phyloP scores from a whole-genome alignment of 2,329 filamentous ascomycete genomes.

The Diplodia mutila region DNA sequence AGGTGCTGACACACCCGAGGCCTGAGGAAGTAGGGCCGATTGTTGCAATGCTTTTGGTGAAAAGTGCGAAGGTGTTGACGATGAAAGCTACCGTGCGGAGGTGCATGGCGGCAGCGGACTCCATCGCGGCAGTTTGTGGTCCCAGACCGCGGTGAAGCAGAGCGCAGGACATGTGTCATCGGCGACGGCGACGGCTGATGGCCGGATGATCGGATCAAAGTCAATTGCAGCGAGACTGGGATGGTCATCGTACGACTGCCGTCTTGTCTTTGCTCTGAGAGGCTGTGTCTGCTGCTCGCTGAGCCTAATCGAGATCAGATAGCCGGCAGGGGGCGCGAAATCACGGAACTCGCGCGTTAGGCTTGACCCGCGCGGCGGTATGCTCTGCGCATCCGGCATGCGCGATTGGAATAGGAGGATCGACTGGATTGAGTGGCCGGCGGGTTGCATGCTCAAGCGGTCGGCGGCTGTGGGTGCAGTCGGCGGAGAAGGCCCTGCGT shows the following conservation, averaged over 20 bases:
- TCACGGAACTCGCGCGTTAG: constrained; percentile 13
- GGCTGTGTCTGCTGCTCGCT: neutral
- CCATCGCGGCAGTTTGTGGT: neutral
- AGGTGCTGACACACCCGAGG: neutral
- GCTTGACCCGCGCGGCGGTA: neutral
- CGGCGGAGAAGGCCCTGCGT: neutral
- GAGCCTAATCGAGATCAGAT: neutral
- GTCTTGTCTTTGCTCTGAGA: constrained; percentile 1
- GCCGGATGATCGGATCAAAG: neutral
- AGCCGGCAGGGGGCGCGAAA: neutral
- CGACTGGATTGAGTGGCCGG: neutral
- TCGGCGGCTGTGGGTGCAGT: neutral
- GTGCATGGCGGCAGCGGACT: neutral
- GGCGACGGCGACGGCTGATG: neutral
- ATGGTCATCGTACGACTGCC: constrained; percentile 16
- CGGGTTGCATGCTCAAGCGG: neutral
- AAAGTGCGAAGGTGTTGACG: neutral
- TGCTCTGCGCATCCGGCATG: neutral
- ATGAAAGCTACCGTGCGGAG: no score
- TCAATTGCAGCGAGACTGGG: neutral
- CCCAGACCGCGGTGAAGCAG: neutral
- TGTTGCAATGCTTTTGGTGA: neutral
- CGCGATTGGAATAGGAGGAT: neutral
- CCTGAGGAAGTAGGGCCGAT: constrained; percentile 14
- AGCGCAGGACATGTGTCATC: neutral